A percentile compares a stretch with the other conserved stretches of the same genome.
phyloP scores from a whole-genome alignment of 768 basidiomycete genomes.

The Leucocoprinus sp. region DNA sequence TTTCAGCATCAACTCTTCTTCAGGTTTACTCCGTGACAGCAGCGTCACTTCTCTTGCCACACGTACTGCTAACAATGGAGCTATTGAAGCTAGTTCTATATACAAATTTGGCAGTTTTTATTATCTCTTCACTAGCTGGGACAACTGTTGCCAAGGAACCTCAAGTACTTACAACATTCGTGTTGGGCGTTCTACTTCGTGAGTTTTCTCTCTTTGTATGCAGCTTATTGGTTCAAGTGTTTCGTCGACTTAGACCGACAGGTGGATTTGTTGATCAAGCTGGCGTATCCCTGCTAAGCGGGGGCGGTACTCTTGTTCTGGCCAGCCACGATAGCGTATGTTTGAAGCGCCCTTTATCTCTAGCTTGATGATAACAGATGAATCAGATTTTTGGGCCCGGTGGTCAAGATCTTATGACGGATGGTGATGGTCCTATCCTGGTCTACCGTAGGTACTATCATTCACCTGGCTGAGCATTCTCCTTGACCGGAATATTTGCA shows the following conservation, averaged over 20 bases:
- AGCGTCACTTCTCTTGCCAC: slow-evolving; percentile 35
- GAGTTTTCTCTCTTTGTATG: slow-evolving; percentile 11
- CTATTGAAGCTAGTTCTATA: slow-evolving; percentile 42
- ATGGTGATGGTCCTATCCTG: slow-evolving; percentile 38
- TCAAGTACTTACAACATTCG: slow-evolving; percentile 53
- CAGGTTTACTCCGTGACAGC: slow-evolving; percentile 31
- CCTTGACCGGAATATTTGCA: slow-evolving; percentile 12
- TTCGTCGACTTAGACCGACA: slow-evolving; percentile 23
- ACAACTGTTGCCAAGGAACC: slow-evolving; percentile 41
- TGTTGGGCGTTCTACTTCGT: slow-evolving; percentile 42
- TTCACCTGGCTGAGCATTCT: background rate
- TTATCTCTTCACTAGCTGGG: slow-evolving; percentile 53
- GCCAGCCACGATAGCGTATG: slow-evolving; percentile 34
- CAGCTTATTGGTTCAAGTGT: background rate
- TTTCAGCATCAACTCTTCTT: slow-evolving; percentile 28
- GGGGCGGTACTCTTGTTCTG: slow-evolving; percentile 47
- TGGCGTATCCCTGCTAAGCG: slow-evolving; percentile 35
- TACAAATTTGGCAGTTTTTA: slow-evolving; percentile 37
- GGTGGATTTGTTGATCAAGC: slow-evolving; percentile 40
- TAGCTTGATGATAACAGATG: background rate
- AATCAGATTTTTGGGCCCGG: slow-evolving; percentile 43
- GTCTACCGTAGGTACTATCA: slow-evolving; percentile 35
- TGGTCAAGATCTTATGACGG: slow-evolving; percentile 41
- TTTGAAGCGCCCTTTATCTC: background rate
- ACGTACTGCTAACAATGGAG: slow-evolving; percentile 34